These are phyloP conservation scores for Fusarium cyanostomum DNA, from an alignment of 2,329 filamentous ascomycete species.

Conservation along the genomic window DNA sequence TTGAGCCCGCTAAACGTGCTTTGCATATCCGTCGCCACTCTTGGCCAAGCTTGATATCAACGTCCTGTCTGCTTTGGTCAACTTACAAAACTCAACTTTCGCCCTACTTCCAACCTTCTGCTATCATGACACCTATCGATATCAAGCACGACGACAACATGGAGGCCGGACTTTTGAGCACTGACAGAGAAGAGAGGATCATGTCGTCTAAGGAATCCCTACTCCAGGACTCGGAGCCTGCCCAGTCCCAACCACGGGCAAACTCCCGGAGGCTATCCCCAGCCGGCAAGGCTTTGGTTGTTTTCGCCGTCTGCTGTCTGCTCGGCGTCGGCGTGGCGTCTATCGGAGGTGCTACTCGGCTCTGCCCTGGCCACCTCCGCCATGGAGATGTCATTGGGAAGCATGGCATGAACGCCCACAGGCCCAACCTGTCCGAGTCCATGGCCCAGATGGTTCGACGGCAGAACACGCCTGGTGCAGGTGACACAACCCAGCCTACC, in stretches of 20 bases:
- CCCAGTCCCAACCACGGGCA: constrained; percentile 23
- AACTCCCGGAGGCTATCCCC: constrained; percentile 32
- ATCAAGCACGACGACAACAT: constrained; percentile 43
- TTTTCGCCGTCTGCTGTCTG: constrained; percentile 39
- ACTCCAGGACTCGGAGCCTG: constrained; percentile 39
- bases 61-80: constrained; percentile 21
- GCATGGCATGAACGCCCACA: constrained; percentile 36
- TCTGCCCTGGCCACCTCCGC: constrained; percentile 41
- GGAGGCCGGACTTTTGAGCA: constrained; percentile 45
- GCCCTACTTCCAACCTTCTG: constrained; percentile 20
- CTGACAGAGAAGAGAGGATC: constrained; percentile 43
- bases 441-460: constrained; percentile 73
- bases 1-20: constrained; percentile 38
- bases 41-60: constrained; percentile 32
- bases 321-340: constrained; percentile 39
- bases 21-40: constrained; percentile 34
- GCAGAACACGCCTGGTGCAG: constrained; percentile 52
- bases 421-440: constrained; percentile 45
- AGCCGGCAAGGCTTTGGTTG: constrained; percentile 39
- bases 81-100: constrained; percentile 41
- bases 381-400: constrained; percentile 34
- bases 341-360: constrained; percentile 35
- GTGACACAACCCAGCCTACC: constrained; percentile 15
- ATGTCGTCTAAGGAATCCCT: constrained; percentile 41
- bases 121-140: constrained; percentile 34